phyloP scores from a whole-genome alignment of 2,329 filamentous ascomycete species.

The Calonectria pseudoreteaudii region DNA sequence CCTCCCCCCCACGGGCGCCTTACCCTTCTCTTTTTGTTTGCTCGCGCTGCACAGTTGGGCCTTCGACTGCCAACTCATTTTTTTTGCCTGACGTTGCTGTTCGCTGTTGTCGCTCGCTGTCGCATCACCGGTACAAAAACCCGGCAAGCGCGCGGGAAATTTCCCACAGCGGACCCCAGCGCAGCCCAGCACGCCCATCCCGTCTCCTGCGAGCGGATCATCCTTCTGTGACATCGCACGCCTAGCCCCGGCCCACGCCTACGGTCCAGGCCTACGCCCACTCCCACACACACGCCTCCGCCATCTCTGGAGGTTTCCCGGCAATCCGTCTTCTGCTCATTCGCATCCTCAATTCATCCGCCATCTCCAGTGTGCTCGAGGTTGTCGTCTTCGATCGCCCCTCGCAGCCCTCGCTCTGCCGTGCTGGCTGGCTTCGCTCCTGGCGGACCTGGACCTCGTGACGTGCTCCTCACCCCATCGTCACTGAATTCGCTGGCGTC shows the following conservation, averaged over 20 bases:
- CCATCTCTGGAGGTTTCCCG: constrained; percentile 38
- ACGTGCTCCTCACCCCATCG: constrained; percentile 44
- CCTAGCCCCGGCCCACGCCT: constrained; percentile 10
- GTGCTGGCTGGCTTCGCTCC: constrained; percentile 34
- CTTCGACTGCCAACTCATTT: constrained; percentile 1
- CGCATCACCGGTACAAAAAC: constrained; percentile 21
- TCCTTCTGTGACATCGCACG: constrained; percentile 31
- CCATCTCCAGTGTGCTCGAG: constrained; percentile 35
- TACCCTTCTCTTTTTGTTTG: neutral
- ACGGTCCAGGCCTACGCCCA: constrained; percentile 35
- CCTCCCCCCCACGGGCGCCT: constrained; percentile 11
- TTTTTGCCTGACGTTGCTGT: constrained; percentile 4
- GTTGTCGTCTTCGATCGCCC: constrained; percentile 33
- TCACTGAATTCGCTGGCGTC: constrained; percentile 40
- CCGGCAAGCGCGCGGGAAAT: constrained; percentile 42
- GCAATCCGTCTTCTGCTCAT: constrained; percentile 30
- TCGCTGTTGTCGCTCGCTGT: constrained; percentile 9
- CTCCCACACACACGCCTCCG: constrained; percentile 34
- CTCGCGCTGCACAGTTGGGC: constrained; percentile 10
- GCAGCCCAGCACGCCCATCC: constrained; percentile 19
- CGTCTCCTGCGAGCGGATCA: constrained; percentile 27
- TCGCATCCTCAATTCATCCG: constrained; percentile 28
- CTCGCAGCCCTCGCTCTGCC: constrained; percentile 28
- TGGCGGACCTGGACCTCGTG: constrained; percentile 40
- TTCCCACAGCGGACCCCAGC: constrained; percentile 27